Conservation (phyloP, 2,329 filamentous ascomycete species). For the Pyricularia pennisetigena region DNA sequence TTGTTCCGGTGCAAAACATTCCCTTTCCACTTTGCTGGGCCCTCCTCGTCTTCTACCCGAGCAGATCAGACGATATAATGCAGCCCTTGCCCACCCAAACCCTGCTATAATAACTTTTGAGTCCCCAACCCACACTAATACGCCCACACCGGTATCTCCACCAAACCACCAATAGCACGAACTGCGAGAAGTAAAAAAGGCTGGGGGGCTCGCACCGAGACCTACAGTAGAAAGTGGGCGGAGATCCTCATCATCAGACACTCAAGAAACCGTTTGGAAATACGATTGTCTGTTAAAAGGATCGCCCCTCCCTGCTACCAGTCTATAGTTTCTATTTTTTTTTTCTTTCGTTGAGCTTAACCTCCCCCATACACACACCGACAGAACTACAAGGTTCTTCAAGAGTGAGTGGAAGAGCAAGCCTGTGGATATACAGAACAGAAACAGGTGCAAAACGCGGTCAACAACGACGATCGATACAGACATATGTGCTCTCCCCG, state of each 20-base stretch:
- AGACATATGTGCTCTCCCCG: constrained; percentile 23
- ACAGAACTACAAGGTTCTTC: constrained; percentile 8
- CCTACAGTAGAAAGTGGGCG: neutral
- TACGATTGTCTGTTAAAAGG: constrained; percentile 18
- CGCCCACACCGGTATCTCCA: neutral
- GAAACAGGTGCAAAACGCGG: neutral
- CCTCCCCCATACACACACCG: neutral
- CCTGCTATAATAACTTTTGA: constrained; percentile 9
- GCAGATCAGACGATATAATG: constrained; percentile 39
- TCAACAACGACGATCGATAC: constrained; percentile 9
- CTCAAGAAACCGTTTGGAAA: neutral
- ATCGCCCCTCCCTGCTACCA: constrained; percentile 11
- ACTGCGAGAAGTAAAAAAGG: neutral
- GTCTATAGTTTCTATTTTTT: constrained; percentile 12
- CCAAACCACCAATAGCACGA: neutral
- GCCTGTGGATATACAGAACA: constrained; percentile 6
- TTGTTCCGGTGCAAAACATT: constrained; percentile 28
- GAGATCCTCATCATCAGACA: constrained; percentile 2
- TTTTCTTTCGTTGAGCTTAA: neutral
- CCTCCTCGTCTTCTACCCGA: constrained; percentile 19
- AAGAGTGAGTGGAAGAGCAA: constrained; percentile 11
- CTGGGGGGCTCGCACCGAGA: neutral
- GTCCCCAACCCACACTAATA: neutral
- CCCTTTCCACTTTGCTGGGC: constrained; percentile 23
- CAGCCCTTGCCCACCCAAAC: constrained; percentile 25